Conservation (phyloP, 2,329 filamentous ascomycete genomes). For the Rhinocladiella similis region DNA sequence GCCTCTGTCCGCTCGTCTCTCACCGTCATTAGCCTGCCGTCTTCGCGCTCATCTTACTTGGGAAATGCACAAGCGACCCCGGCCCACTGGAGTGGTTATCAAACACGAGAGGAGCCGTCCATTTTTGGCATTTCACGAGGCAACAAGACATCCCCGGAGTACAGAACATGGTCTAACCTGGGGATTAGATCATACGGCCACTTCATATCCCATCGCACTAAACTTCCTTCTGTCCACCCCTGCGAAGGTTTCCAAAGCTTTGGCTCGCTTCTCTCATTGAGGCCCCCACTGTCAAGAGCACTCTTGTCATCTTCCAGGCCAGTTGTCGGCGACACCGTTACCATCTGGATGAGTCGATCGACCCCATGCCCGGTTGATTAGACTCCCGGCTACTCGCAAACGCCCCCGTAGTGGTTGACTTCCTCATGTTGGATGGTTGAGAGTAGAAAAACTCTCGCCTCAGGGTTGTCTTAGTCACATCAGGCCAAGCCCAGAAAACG, state of each 20-base stretch:
- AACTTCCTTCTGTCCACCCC: background rate
- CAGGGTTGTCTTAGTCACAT: slow-evolving; percentile 18
- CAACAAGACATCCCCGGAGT: slow-evolving; percentile 3
- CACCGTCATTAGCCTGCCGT: slow-evolving; percentile 13
- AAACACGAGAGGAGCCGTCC: slow-evolving; percentile 2
- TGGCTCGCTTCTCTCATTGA: slow-evolving; percentile 6
- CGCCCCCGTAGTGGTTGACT: background rate
- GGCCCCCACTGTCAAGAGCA: slow-evolving; percentile 5
- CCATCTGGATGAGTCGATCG: slow-evolving; percentile 14
- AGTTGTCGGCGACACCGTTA: slow-evolving; percentile 7
- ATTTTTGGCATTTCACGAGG: slow-evolving; percentile 1
- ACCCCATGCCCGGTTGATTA: background rate
- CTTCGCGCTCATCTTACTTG: slow-evolving; percentile 10
- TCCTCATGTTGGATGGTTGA: background rate
- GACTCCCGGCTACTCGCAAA: slow-evolving; percentile 4
- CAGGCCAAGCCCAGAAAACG: slow-evolving; percentile 15
- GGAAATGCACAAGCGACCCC: slow-evolving; percentile 2
- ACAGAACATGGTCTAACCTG: slow-evolving; percentile 2
- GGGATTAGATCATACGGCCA: slow-evolving; percentile 3
- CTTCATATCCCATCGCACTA: background rate
- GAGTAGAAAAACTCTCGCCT: slow-evolving; percentile 7
- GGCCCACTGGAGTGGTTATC: slow-evolving; percentile 13
- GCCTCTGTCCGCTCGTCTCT: slow-evolving; percentile 2
- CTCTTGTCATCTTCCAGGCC: background rate
- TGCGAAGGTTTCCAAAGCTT: slow-evolving; percentile 12